phyloP scores from a whole-genome alignment of 164 flowering plant species.

The Piper betle region DNA sequence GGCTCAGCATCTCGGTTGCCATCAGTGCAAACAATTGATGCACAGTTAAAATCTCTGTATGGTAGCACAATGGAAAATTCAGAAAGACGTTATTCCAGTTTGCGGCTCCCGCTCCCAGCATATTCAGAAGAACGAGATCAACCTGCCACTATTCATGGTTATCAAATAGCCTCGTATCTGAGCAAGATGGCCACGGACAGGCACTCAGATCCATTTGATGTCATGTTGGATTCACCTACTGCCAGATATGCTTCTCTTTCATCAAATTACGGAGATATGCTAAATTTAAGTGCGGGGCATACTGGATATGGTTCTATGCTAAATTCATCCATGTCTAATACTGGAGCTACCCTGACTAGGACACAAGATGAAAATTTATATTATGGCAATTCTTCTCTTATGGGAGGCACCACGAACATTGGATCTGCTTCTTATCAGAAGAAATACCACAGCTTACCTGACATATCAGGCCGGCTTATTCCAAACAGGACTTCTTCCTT shows the following conservation, averaged over 20 bases:
- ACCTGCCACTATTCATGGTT: conserved; percentile 87
- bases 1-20: conserved; percentile 39
- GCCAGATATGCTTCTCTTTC: conserved; percentile 31
- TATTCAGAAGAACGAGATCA: conserved; percentile 60
- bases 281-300: conserved; percentile 28
- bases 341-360: conserved; percentile 34
- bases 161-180: conserved; percentile 56
- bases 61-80: conserved; percentile 22
- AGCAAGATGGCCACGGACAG: conserved; percentile 35
- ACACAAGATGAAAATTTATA: conserved; percentile 37
- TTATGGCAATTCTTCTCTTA: conserved; percentile 24
- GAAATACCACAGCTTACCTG: conserved; percentile 87
- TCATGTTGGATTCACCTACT: conserved; percentile 25
- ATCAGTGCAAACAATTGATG: conserved; percentile 35
- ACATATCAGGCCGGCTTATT: conserved; percentile 61
- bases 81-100: conserved; percentile 74
- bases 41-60: conserved; percentile 38
- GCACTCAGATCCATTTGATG: conserved; percentile 21
- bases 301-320: conserved; percentile 31
- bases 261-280: conserved; percentile 34
- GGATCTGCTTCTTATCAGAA: conserved; percentile 31
- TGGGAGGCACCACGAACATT: conserved; percentile 22
- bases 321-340: conserved; percentile 39
- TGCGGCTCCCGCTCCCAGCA: conserved; percentile 37
- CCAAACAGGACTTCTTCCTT: conserved; percentile 23